phyloP scores from a whole-genome alignment of 78 protist species.

The Dictyostelium discoideum region DNA sequence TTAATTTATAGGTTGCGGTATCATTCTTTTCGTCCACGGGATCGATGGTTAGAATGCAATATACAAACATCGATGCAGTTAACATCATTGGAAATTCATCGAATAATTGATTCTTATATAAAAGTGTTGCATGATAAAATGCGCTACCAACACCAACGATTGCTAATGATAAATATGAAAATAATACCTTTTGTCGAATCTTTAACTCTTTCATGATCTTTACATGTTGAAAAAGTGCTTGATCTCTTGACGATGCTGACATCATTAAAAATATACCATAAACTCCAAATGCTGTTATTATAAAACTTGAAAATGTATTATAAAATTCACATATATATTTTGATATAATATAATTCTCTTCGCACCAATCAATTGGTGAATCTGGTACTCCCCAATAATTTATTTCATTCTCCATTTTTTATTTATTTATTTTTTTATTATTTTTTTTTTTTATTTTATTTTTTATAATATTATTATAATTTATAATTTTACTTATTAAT shows the following conservation, averaged over 20 bases:
- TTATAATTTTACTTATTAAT: too few species aligned
- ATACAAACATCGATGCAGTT: constrained; percentile 35
- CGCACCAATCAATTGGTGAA: constrained; percentile 82
- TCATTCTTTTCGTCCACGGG: constrained; percentile 27
- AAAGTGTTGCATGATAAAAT: constrained; percentile 76
- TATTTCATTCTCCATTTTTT: background rate
- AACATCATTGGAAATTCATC: constrained; percentile 83
- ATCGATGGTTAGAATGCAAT: constrained; percentile 43
- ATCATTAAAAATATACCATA: constrained; percentile 53
- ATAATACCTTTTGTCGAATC: background rate
- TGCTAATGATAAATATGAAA: constrained; percentile 30
- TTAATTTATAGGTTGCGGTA: background rate
- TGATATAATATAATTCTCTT: constrained; percentile 53
- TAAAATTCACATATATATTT: constrained; percentile 76
- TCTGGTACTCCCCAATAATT: constrained; percentile 57
- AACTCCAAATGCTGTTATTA: constrained; percentile 46
- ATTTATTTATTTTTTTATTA: background rate
- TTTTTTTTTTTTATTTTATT: background rate
- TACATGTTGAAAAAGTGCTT: constrained; percentile 13
- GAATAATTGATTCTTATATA: constrained; percentile 77
- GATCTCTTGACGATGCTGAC: background rate
- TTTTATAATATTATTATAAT: background rate
- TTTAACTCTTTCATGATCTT: background rate
- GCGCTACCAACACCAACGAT: constrained; percentile 71
- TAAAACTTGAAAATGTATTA: constrained; percentile 65